These are phyloP conservation scores for Tranzscheliella williamsii DNA, from an alignment of 1,284 basidiomycete species.

Conservation along the genomic window DNA sequence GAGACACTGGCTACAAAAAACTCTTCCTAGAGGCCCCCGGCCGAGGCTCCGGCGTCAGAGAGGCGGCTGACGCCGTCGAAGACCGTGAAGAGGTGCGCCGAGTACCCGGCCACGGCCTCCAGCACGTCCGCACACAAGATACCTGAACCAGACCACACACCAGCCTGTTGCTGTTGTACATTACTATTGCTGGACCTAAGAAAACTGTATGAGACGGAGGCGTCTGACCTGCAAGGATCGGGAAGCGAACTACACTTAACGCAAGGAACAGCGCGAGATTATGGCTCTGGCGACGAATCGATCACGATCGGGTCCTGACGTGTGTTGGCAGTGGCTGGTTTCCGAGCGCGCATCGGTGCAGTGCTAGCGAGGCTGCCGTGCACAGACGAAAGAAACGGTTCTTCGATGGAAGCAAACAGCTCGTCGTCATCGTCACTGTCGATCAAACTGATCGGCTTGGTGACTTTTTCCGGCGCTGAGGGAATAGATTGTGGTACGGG, in stretches of 20 bases:
- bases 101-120: slow-evolving; percentile 25
- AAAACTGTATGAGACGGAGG: too few relatives aligned
- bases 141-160: too few relatives aligned
- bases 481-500: too few relatives aligned
- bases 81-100: slow-evolving; percentile 41
- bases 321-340: slow-evolving; percentile 1
- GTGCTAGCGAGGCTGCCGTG: too few relatives aligned
- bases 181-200: too few relatives aligned
- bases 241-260: too few relatives aligned
- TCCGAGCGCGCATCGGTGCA: too few relatives aligned
- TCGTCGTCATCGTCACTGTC: slow-evolving; percentile 34
- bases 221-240: too few relatives aligned
- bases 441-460: slow-evolving; percentile 16
- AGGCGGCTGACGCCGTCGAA: slow-evolving; percentile 32
- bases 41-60: slow-evolving; percentile 26
- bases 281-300: slow-evolving; percentile 29
- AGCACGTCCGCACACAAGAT: neutral
- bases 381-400: too few relatives aligned
- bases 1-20: slow-evolving; percentile 23
- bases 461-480: too few relatives aligned
- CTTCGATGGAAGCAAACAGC: slow-evolving; percentile 2
- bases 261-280: slow-evolving; percentile 6
- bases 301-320: slow-evolving; percentile 31
- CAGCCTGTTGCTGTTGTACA: too few relatives aligned
- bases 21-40: slow-evolving; percentile 39